Percentiles rank a stretch among this genome's conserved stretches.
Conservation (phyloP, 2,329 filamentous ascomycete species). For the Sordariomycetes sp. region DNA sequence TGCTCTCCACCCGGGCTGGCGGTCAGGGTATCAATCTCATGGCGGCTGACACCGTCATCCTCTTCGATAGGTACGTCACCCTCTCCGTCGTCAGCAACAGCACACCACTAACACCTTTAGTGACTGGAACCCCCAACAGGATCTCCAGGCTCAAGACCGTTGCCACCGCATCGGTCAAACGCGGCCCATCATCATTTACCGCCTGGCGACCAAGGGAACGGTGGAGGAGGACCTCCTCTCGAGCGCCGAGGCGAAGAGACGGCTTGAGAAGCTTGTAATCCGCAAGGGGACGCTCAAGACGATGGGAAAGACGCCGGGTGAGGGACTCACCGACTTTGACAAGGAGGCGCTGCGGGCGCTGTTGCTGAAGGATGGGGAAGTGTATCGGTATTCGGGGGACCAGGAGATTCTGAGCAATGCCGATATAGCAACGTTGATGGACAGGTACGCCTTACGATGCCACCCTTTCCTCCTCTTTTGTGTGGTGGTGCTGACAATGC, state of each 20-base stretch:
- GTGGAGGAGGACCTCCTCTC: slow-evolving; percentile 81
- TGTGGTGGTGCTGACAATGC: slow-evolving; percentile 4
- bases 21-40: slow-evolving; percentile 93
- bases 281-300: slow-evolving; percentile 77
- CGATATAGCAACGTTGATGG: slow-evolving; percentile 68
- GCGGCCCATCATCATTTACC: slow-evolving; percentile 81
- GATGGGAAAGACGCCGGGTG: slow-evolving; percentile 47
- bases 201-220: slow-evolving; percentile 83
- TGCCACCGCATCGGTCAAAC: slow-evolving; percentile 92
- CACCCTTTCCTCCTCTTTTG: neutral
- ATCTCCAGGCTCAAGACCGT: slow-evolving; percentile 90
- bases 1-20: slow-evolving; percentile 81
- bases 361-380: slow-evolving; percentile 58
- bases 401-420: slow-evolving; percentile 54
- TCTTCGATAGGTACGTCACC: slow-evolving; percentile 50
- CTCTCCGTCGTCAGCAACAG: neutral
- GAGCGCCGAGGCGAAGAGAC: slow-evolving; percentile 80
- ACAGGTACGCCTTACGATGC: slow-evolving; percentile 33
- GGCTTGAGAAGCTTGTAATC: slow-evolving; percentile 89
- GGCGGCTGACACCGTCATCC: slow-evolving; percentile 79
- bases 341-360: slow-evolving; percentile 48
- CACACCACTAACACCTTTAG: slow-evolving; percentile 8
- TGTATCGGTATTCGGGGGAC: slow-evolving; percentile 44
- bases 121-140: slow-evolving; percentile 93
- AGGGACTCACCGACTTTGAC: slow-evolving; percentile 38